Conservation (phyloP, 108 stramenopile genomes). For the Nannochloropsis oceanica region DNA sequence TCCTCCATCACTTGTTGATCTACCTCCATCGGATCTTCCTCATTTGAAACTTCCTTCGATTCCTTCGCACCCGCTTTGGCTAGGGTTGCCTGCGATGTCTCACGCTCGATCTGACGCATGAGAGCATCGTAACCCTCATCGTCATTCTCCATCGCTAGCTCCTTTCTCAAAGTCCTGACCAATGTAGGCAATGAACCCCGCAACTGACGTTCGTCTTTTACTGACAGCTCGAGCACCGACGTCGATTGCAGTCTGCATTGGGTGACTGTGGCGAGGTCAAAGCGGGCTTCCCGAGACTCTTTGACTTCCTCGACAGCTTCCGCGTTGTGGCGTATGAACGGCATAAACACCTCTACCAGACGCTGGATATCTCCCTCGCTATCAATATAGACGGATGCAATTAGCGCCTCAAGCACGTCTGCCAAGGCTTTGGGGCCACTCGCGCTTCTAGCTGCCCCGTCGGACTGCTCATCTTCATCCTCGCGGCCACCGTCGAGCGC, state of each 20-base stretch:
- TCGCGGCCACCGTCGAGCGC: background rate
- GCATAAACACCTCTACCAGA: background rate
- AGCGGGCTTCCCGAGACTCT: background rate
- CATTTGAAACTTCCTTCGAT: background rate
- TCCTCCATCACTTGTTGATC: too few relatives aligned
- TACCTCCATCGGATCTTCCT: background rate
- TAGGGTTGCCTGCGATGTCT: background rate
- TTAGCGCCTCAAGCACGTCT: conserved; percentile 29
- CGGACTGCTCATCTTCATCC: background rate
- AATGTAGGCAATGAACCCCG: background rate
- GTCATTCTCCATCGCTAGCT: background rate
- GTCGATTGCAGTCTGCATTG: background rate
- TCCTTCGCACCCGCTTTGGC: background rate
- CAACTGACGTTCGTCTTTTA: background rate
- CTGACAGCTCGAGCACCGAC: background rate
- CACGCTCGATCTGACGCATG: background rate
- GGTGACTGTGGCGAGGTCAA: background rate
- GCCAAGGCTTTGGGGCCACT: conserved; percentile 19
- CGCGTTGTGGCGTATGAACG: background rate
- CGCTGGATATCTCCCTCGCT: background rate
- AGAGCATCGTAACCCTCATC: background rate
- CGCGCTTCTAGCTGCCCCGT: background rate
- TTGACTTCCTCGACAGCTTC: background rate
- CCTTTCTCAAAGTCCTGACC: background rate
- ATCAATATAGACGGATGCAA: conserved; percentile 28